These are phyloP conservation scores for Bocquillonia castaneifolia DNA, from an alignment of 441 rosid genomes.

Conservation along the genomic window DNA sequence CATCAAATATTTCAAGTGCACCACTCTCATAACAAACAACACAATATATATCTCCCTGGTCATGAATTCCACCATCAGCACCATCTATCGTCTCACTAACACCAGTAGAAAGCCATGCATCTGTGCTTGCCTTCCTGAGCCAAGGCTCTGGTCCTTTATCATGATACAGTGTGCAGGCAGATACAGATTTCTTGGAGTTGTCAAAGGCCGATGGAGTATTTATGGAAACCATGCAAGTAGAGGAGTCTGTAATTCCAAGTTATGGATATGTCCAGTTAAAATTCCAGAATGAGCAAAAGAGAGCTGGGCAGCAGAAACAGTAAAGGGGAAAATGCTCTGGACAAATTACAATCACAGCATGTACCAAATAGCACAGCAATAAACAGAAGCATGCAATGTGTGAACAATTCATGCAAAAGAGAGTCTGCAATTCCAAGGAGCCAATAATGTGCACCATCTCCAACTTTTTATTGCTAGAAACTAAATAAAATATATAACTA, in stretches of 20 bases:
- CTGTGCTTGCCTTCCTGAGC: slow-evolving; percentile 91
- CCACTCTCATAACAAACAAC: slow-evolving; percentile 80
- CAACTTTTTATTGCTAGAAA: not conserved
- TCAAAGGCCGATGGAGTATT: slow-evolving; percentile 63
- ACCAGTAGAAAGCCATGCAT: slow-evolving; percentile 97
- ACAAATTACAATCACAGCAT: not conserved
- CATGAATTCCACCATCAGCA: slow-evolving; percentile 75
- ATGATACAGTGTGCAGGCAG: slow-evolving; percentile 89
- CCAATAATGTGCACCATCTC: not conserved
- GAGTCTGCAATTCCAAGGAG: not conserved
- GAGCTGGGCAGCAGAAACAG: not conserved
- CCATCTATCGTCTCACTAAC: slow-evolving; percentile 77
- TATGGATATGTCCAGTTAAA: slow-evolving; percentile 27
- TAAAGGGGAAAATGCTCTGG: not conserved
- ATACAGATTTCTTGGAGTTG: slow-evolving; percentile 53
- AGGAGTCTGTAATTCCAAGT: slow-evolving; percentile 65
- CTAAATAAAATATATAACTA: not conserved
- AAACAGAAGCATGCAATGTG: not conserved
- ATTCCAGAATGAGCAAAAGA: slow-evolving; percentile 9
- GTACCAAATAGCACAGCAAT: not conserved
- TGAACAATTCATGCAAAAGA: not conserved
- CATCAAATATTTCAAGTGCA: slow-evolving; percentile 88
- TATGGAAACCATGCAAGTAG: slow-evolving; percentile 73
- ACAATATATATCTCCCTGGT: slow-evolving; percentile 92
- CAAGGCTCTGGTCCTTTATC: slow-evolving; percentile 95